These are phyloP conservation scores for Mycena rosella DNA, from an alignment of 768 basidiomycete genomes.

Conservation along the genomic window DNA sequence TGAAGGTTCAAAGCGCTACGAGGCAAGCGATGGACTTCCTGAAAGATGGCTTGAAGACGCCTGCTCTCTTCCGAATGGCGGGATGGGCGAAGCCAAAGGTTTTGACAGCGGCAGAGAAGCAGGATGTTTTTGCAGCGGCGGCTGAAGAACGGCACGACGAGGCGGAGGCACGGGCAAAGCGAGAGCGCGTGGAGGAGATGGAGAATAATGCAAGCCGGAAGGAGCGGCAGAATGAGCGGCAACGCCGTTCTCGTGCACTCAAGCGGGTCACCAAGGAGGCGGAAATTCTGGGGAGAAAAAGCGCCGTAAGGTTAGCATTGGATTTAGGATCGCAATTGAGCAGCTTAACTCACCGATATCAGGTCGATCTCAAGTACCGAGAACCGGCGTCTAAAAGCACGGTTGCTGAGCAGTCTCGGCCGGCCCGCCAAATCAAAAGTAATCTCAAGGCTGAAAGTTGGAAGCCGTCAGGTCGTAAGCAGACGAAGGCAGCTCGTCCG, in stretches of 20 bases:
- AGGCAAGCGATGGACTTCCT: slow-evolving; percentile 1
- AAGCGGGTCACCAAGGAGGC: slow-evolving; percentile 8
- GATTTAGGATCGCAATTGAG: not conserved
- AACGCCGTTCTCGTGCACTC: slow-evolving; percentile 2
- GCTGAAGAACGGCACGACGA: too few relatives aligned
- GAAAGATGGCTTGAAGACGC: slow-evolving; percentile 13
- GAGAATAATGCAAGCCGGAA: slow-evolving; percentile 7
- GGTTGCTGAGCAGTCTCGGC: slow-evolving; percentile 26
- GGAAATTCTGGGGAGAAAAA: slow-evolving; percentile 15
- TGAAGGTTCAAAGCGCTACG: slow-evolving; percentile 20
- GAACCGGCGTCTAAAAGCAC: not conserved
- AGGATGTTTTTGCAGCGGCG: too few relatives aligned
- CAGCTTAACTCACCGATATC: not conserved
- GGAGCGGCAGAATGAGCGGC: slow-evolving; percentile 25
- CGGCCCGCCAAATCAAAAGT: slow-evolving; percentile 9
- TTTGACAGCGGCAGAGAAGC: too few relatives aligned
- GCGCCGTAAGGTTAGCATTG: slow-evolving; percentile 20
- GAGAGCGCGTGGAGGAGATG: not conserved
- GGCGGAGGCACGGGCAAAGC: not conserved
- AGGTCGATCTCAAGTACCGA: slow-evolving; percentile 22
- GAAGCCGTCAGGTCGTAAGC: slow-evolving; percentile 3
- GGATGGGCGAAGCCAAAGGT: slow-evolving; percentile 25
- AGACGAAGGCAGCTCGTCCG: not conserved
- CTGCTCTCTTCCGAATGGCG: slow-evolving; percentile 13
- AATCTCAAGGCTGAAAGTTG: slow-evolving; percentile 16